Conservation (phyloP, 768 basidiomycete genomes). For the Suillus variegatus region DNA sequence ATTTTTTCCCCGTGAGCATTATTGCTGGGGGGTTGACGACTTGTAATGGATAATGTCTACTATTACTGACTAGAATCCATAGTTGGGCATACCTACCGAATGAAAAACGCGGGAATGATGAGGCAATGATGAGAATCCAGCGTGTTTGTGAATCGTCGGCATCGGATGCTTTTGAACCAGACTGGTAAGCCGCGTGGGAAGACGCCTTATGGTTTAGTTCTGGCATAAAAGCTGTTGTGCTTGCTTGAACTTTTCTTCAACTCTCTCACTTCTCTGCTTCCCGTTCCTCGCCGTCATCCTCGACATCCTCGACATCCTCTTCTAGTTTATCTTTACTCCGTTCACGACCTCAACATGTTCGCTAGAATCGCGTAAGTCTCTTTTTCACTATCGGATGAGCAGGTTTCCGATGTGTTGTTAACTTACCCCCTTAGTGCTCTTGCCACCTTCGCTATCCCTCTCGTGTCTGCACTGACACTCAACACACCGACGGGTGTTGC, state of each 20-base stretch:
- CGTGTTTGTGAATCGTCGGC: conserved; percentile 18
- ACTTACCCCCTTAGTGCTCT: conserved; percentile 35
- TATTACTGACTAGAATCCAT: conserved; percentile 7
- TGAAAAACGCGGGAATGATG: conserved; percentile 12
- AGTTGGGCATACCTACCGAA: conserved; percentile 6
- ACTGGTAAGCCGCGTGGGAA: conserved; percentile 23
- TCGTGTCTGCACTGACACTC: conserved; percentile 48
- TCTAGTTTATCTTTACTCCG: conserved; percentile 13
- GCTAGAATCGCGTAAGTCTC: conserved; percentile 45
- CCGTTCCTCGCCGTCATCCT: conserved; percentile 10
- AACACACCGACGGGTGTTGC: conserved; percentile 34
- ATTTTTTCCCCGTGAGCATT: conserved; percentile 15
- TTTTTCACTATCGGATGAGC: neutral
- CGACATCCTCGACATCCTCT: conserved; percentile 2
- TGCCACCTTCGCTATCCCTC: conserved; percentile 46
- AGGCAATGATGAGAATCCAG: conserved; percentile 16
- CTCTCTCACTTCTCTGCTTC: conserved; percentile 23
- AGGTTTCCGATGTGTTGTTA: conserved; percentile 26
- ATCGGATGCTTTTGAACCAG: conserved; percentile 15
- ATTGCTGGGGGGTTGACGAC: neutral
- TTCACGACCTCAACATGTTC: conserved; percentile 47
- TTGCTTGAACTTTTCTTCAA: conserved; percentile 7
- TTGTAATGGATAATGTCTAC: conserved; percentile 13
- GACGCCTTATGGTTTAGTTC: neutral
- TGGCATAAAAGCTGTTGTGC: conserved; percentile 20